phyloP scores from a whole-genome alignment of 306 rosid genomes.

The Begonia masoniana region DNA sequence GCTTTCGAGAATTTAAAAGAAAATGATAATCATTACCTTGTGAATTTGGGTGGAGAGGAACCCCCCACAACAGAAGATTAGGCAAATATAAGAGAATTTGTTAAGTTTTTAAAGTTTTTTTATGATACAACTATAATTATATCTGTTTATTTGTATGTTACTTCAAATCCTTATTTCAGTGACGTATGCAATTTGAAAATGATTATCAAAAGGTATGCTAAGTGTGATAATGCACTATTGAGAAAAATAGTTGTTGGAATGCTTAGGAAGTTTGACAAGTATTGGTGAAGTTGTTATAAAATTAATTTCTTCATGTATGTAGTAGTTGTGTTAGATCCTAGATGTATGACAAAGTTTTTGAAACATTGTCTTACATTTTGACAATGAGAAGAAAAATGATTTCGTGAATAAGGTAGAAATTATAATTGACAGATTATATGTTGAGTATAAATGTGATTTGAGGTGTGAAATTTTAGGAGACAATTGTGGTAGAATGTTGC shows the following conservation, averaged over 20 bases:
- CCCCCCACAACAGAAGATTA: neutral
- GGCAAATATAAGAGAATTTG: neutral
- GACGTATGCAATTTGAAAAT: no score
- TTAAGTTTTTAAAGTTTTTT: neutral
- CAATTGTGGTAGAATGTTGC: no score
- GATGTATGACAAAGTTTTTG: neutral
- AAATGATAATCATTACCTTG: neutral
- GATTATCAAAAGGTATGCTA: no score
- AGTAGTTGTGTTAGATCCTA: neutral
- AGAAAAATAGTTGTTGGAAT: neutral
- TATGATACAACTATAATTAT: neutral
- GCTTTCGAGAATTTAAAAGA: slow-evolving; percentile 2
- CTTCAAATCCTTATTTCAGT: no score
- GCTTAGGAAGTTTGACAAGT: slow-evolving; percentile 1
- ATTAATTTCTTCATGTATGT: neutral
- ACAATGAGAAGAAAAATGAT: neutral
- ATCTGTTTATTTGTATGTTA: no score
- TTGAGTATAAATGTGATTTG: neutral
- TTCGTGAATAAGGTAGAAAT: neutral
- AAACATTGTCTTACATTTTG: neutral
- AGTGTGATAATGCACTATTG: no score
- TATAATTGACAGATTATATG: neutral
- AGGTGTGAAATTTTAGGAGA: no score
- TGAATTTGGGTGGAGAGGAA: neutral
- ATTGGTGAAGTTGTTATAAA: slow-evolving; percentile 1